Conservation (phyloP, 148 eudicot genomes). For the Rhododendron ovatum region DNA sequence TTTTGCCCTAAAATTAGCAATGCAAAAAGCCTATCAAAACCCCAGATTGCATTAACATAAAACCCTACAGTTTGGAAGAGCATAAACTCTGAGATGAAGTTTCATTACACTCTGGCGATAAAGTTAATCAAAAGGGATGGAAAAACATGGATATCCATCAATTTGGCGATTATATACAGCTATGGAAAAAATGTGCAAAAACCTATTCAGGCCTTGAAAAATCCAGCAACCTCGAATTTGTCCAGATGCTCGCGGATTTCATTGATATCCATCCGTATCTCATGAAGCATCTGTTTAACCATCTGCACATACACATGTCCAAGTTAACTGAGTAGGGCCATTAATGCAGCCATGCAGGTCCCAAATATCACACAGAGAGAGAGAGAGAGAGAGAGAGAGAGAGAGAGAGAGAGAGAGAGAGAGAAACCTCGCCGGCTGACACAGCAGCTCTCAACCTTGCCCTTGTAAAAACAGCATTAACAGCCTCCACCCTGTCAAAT, state of each 20-base stretch:
- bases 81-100: background rate
- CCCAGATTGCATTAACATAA: background rate
- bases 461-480: background rate
- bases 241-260: background rate
- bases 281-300: background rate
- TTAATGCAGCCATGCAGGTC: background rate
- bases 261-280: background rate
- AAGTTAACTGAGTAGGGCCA: background rate
- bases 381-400: too few relatives aligned
- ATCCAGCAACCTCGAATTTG: background rate
- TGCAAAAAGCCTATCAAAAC: background rate
- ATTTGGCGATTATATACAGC: background rate
- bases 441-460: conserved; percentile 9
- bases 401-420: background rate
- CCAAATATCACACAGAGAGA: background rate
- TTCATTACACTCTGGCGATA: background rate
- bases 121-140: background rate
- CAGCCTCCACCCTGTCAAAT: background rate
- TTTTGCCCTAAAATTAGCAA: background rate
- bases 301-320: background rate
- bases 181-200: background rate
- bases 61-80: background rate
- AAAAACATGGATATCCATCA: background rate
- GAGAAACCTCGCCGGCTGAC: background rate
- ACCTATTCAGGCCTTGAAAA: background rate